Evolutionary conservation across 78 protist species (phyloP).

Genomic region (Isochrysis galbana): DNA sequence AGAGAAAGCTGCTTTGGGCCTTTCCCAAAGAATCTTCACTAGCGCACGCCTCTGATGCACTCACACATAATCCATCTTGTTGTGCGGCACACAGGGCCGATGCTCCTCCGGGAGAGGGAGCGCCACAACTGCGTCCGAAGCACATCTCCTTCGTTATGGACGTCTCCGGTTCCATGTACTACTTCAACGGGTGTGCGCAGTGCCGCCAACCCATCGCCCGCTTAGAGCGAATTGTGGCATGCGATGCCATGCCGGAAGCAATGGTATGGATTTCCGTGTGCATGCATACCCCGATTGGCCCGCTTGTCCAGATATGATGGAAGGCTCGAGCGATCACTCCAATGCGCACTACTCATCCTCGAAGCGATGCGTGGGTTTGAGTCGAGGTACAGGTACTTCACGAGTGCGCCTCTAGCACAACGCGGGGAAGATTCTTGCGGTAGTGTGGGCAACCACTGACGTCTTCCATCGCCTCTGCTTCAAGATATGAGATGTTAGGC

Average conservation of each 20-base stretch:
- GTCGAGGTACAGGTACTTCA: conserved; percentile 57
- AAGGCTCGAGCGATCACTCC: conserved; percentile 62
- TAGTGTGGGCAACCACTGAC: no score
- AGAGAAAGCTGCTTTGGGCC: not conserved
- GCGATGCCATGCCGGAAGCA: no score
- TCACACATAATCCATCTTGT: not conserved
- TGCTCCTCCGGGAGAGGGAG: not conserved
- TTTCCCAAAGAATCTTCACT: not conserved
- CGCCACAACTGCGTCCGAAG: conserved; percentile 58
- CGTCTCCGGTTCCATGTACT: conserved; percentile 52
- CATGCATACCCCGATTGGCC: no score
- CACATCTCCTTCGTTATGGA: conserved; percentile 40
- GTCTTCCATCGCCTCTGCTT: no score
- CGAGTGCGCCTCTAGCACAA: no score
- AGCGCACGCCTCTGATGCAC: not conserved
- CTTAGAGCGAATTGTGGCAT: no score
- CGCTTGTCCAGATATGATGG: no score
- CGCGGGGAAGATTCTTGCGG: no score
- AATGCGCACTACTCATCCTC: conserved; percentile 55
- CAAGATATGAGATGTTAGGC: no score
- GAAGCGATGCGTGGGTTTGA: conserved; percentile 59
- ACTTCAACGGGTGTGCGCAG: no score
- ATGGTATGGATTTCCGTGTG: no score
- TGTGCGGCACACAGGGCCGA: not conserved
- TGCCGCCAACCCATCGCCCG: no score